A percentile compares a stretch with the other conserved stretches of the same genome.
phyloP scores from a whole-genome alignment of 768 basidiomycete genomes.

The Leccinum uliginosum region DNA sequence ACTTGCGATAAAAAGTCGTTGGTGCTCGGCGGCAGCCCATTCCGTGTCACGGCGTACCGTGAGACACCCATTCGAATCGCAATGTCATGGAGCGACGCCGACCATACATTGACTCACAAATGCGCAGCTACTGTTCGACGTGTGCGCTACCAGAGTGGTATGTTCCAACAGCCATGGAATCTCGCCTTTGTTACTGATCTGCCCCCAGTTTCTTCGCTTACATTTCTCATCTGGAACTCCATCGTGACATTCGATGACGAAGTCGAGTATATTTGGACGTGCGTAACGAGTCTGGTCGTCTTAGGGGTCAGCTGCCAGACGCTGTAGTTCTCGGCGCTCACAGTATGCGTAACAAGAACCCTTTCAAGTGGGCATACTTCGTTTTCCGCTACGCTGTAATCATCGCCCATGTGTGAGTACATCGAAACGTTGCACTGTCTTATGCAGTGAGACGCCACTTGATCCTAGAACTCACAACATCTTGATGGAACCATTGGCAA shows the following conservation, averaged over 20 bases:
- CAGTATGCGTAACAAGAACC: conserved; percentile 21
- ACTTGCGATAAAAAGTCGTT: too few relatives aligned
- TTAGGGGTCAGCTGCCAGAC: neutral
- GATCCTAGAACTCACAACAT: conserved; percentile 12
- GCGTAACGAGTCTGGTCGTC: neutral
- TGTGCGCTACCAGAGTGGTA: too few relatives aligned
- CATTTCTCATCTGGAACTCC: conserved; percentile 11
- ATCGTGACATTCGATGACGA: conserved; percentile 18
- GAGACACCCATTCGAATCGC: too few relatives aligned
- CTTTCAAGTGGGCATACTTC: conserved; percentile 30
- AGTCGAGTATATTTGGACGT: conserved; percentile 18
- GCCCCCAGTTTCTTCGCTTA: conserved; percentile 10
- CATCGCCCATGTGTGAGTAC: conserved; percentile 19
- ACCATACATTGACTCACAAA: too few relatives aligned
- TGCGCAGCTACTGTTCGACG: too few relatives aligned
- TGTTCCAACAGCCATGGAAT: too few relatives aligned
- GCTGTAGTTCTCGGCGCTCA: too few relatives aligned
- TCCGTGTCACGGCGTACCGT: too few relatives aligned
- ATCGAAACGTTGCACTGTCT: neutral
- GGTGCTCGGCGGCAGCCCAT: too few relatives aligned
- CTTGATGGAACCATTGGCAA: conserved; percentile 4
- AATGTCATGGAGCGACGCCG: too few relatives aligned
- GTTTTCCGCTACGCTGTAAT: conserved; percentile 24
- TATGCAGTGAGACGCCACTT: neutral
- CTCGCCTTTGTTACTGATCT: too few relatives aligned